phyloP scores from a whole-genome alignment of 1,139 yeast genomes.

The Pichia sp. region DNA sequence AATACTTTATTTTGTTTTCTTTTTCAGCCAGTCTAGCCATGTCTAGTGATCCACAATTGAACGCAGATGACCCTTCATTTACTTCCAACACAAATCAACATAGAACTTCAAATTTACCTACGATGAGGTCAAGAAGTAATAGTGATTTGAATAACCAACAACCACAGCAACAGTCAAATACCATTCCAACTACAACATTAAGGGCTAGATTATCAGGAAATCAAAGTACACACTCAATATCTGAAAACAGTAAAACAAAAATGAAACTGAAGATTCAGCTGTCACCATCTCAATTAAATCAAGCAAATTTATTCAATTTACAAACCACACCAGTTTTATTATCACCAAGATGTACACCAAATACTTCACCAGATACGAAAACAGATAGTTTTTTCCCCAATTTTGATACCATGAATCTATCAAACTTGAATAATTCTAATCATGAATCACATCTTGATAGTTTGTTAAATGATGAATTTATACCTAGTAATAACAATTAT shows the following conservation, averaged over 20 bases:
- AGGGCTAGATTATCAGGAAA: slow-evolving; percentile 11
- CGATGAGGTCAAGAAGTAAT: slow-evolving; percentile 3
- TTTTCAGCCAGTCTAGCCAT: not conserved
- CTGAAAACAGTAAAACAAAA: slow-evolving; percentile 13
- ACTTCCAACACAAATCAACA: not conserved
- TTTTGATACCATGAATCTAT: slow-evolving; percentile 8
- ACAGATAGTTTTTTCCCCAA: slow-evolving; percentile 8
- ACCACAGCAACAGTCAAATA: not conserved
- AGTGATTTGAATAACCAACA: slow-evolving; percentile 1
- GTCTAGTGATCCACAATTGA: not conserved
- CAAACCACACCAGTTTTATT: slow-evolving; percentile 22
- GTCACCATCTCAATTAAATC: slow-evolving; percentile 1
- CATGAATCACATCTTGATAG: slow-evolving; percentile 10
- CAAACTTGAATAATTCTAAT: slow-evolving; percentile 4
- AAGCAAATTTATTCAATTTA: slow-evolving; percentile 11
- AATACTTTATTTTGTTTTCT: no score
- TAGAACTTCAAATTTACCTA: not conserved
- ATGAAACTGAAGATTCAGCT: slow-evolving; percentile 17
- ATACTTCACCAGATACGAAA: slow-evolving; percentile 20
- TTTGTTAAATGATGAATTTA: slow-evolving; percentile 1
- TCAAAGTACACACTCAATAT: slow-evolving; percentile 6
- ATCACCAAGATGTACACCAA: slow-evolving; percentile 29
- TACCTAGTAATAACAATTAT: not conserved
- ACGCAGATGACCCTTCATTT: not conserved
- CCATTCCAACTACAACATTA: slow-evolving; percentile 2